These are phyloP conservation scores for Tylopilus sp. DNA, from an alignment of 1,284 basidiomycete species.

Conservation along the genomic window DNA sequence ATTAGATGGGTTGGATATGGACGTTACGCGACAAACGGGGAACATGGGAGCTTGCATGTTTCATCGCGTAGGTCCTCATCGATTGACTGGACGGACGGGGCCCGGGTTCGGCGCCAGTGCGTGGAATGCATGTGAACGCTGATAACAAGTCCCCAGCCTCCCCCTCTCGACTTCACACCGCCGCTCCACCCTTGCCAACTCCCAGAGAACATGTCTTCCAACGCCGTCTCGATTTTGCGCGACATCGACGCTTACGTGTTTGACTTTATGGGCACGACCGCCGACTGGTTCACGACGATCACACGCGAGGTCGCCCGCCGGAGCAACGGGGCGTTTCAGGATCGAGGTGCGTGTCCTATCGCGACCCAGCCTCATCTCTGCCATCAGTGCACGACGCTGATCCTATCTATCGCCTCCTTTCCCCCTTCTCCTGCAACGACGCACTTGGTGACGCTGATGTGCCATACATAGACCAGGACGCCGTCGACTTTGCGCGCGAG, in stretches of 20 bases:
- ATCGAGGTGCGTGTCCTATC: slow-evolving; percentile 13
- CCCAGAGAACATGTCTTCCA: slow-evolving; percentile 1
- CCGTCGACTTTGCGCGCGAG: slow-evolving; percentile 48
- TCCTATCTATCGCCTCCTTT: not conserved
- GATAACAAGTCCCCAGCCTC: too few species aligned
- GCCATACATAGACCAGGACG: slow-evolving; percentile 34
- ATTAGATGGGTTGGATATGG: too few species aligned
- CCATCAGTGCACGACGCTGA: too few species aligned
- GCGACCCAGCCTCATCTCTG: too few species aligned
- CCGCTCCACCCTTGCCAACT: not conserved
- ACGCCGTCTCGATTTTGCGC: slow-evolving; percentile 1
- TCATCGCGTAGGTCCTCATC: too few species aligned
- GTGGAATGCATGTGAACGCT: too few species aligned
- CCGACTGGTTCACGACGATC: slow-evolving; percentile 55
- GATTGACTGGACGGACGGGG: too few species aligned
- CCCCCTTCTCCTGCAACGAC: not conserved
- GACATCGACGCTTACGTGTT: slow-evolving; percentile 54
- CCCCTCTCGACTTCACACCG: not conserved
- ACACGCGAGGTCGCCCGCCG: slow-evolving; percentile 37
- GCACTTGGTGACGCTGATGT: not conserved
- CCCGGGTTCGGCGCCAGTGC: too few species aligned
- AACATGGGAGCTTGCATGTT: too few species aligned
- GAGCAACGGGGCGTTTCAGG: slow-evolving; percentile 26
- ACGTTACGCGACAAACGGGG: too few species aligned
- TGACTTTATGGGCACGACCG: slow-evolving; percentile 61